Evolutionary conservation across 1,284 basidiomycete genomes (phyloP), one percentile per base, ranked within the genome.

Genomic region (Porogramme epimiltina): DNA sequence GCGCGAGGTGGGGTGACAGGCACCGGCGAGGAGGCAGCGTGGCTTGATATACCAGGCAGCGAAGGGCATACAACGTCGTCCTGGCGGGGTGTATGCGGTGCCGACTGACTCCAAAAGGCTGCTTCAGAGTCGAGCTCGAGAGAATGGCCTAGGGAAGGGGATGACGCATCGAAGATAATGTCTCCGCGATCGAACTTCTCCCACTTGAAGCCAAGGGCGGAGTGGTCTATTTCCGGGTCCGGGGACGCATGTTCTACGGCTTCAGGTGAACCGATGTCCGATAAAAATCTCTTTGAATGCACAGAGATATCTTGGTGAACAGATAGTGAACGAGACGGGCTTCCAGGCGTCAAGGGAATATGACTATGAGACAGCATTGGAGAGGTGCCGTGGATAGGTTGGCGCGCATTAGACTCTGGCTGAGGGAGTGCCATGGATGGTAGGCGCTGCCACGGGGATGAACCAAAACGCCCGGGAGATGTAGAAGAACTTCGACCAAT

Each of bases 191-290:
- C 65, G 55, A 81, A 83, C 15, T 77, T 76, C 43, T 69, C 66
- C 85, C 85, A 86, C 47, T 64, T 73, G 58, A 87, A 87, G 58
- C 80, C 78, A 3, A 85, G 66, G 4, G 62, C 58, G 4, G 47
- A 46, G 20, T 40, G 18, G 26, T 53, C 55, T 2, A 48, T 31
- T 4, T 24, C 10, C 10, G 10, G 15, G 6, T 79, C 73, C 25
- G n/a, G 26, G 16, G 19, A 15, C 18, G 5, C 34, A 28, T 26
- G 18, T 11, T 16, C 5, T 8, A 4, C 11, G 34, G 19, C 15
- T 31, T 25, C 31, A 38, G 25, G 19, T 25, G 38, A 15, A 10
- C 39, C 8, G 16, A 41, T 23, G 20, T 41, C 23, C 19, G 31
- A 46, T 6, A 19, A 5, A 25, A 34, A 18, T 20, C 28, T 34